Evolutionary conservation across 2,329 filamentous ascomycete species (phyloP).

Genomic region (Ophiostoma sp.): DNA sequence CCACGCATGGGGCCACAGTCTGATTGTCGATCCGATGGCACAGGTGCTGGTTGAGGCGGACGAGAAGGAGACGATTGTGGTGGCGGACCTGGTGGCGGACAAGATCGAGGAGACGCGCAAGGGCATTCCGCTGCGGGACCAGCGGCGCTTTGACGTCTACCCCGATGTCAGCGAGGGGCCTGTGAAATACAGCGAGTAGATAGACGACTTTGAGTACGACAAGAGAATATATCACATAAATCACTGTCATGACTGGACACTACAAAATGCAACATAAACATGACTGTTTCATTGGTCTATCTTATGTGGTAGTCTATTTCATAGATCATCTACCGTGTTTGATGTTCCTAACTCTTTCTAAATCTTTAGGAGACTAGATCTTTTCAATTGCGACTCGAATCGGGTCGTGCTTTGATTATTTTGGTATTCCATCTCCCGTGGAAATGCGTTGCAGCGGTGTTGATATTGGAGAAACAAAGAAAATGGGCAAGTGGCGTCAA

Average conservation of each 20-base stretch:
- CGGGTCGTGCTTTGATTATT: not conserved
- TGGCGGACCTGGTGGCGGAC: conserved; percentile 62
- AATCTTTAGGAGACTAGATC: not conserved
- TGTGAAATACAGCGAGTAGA: conserved; percentile 35
- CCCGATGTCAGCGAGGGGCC: conserved; percentile 72
- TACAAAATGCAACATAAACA: not conserved
- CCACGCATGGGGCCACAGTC: conserved; percentile 85
- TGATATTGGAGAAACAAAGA: conserved; percentile 4
- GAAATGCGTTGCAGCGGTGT: conserved; percentile 4
- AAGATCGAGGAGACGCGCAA: conserved; percentile 70
- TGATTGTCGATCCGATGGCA: conserved; percentile 84
- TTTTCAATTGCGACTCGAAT: not conserved
- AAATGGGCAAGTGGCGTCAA: not conserved
- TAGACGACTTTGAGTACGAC: not conserved
- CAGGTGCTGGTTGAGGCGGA: conserved; percentile 72
- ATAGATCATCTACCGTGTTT: not conserved
- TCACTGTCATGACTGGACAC: not conserved
- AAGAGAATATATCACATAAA: not conserved
- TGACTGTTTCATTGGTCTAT: not conserved
- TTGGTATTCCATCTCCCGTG: conserved; percentile 11
- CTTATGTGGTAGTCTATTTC: not conserved
- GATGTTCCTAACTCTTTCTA: not conserved
- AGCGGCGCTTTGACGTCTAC: conserved; percentile 93
- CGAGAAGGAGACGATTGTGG: conserved; percentile 70
- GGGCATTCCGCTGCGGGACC: conserved; percentile 75